A percentile compares a stretch with the other conserved stretches of the same genome.
phyloP scores from a whole-genome alignment of 1,284 basidiomycete genomes.

The Cystobasidium slooffiae region DNA sequence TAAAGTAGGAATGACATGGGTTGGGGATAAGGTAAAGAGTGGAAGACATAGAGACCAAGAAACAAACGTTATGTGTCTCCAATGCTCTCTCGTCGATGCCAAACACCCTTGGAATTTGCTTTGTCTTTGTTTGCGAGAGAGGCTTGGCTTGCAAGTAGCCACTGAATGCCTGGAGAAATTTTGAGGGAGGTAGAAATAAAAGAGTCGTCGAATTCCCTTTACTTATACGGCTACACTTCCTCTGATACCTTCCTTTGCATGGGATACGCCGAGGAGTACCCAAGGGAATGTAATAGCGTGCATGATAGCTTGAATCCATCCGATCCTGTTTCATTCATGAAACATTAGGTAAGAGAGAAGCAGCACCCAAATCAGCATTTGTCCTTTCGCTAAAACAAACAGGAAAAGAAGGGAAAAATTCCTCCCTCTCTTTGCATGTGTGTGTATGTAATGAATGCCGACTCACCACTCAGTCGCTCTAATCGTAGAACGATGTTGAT shows the following conservation, averaged over 20 bases:
- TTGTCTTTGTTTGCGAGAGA: too few species aligned
- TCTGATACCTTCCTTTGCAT: conserved; percentile 38
- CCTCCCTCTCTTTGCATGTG: neutral
- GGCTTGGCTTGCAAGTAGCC: too few species aligned
- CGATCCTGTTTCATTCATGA: conserved; percentile 18
- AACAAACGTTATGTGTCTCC: too few species aligned
- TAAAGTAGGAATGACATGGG: too few species aligned
- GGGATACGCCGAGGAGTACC: conserved; percentile 29
- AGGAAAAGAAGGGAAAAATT: neutral
- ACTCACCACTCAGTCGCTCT: conserved; percentile 38
- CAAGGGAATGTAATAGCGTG: conserved; percentile 29
- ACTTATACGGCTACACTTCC: conserved; percentile 35
- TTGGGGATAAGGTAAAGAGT: too few species aligned
- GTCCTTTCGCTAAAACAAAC: neutral
- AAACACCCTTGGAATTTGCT: too few species aligned
- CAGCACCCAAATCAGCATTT: neutral
- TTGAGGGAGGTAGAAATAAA: too few species aligned
- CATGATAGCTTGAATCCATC: conserved; percentile 39
- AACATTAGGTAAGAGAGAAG: neutral
- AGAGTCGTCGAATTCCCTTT: too few species aligned
- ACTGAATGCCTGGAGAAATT: too few species aligned
- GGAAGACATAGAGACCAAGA: too few species aligned
- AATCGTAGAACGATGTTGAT: conserved; percentile 23
- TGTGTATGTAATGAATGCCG: neutral
- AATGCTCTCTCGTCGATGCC: too few species aligned